Base-by-base conservation (phyloP, 192 early-diverging fungal genomes). In the Mycoemilia scoparia region DNA sequence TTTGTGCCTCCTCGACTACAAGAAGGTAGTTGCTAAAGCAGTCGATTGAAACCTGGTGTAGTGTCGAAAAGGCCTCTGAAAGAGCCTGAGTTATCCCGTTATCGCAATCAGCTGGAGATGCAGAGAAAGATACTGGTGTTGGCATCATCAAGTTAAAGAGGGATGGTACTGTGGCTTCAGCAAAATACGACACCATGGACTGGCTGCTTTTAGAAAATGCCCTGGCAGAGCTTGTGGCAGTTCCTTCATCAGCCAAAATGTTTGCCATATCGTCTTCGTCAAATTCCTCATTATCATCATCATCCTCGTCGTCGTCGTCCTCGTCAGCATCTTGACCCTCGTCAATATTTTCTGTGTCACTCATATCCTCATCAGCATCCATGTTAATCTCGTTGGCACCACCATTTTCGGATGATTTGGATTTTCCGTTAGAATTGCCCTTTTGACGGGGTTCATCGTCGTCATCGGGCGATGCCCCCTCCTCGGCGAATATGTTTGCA, bases 401-500 rank as follows among this genome's bases (percentile, higher is more conserved):
- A 6, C 43, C n/a, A n/a, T n/a, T n/a, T n/a, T n/a, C n/a, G n/a
- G n/a, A n/a, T n/a, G n/a, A n/a, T n/a, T n/a, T n/a, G n/a, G n/a
- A n/a, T n/a, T n/a, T n/a, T n/a, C n/a, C n/a, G n/a, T 30, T 21
- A 1, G 34, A 23, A 20, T 25, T 28, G 14, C 12, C 24, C 11
- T 24, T 3, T 35, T 28, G 9, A 23, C 25, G 6, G 21, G 6
- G 6, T 17, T 42, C 34, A 21, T 48, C 46, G 23, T 14, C 37
- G 6, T 50, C 51, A 1, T 31, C 32, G n/a, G n/a, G n/a, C n/a
- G n/a, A n/a, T 0, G 58, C 44, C 9, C 58, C 49, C 3, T 74
- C 76, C 36, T 81, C 74, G 4, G 72, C 69, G 42, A 76, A 86
- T 27, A 88, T 71, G 39, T 84, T 84, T 29, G 87, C 70, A 3